Evolutionary conservation across 2,329 filamentous ascomycete genomes (phyloP).

Genomic region (Pseudocercospora macadamiae): DNA sequence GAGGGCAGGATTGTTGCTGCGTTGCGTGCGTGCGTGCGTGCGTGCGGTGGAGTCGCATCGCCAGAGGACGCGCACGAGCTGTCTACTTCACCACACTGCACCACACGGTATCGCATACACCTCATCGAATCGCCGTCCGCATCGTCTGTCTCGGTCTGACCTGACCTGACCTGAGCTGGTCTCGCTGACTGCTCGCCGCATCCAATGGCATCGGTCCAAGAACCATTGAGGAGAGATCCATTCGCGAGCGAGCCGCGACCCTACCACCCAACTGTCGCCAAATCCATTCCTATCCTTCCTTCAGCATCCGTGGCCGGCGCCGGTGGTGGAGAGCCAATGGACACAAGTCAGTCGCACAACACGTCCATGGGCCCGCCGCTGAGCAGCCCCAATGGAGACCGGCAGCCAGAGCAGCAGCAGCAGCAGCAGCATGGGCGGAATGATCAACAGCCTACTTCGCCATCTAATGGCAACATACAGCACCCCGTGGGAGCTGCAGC

Average conservation of each 20-base stretch:
- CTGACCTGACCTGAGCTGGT: no score
- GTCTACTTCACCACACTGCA: not conserved
- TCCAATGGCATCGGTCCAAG: constrained; percentile 49
- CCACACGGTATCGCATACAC: not conserved
- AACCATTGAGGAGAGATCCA: constrained; percentile 41
- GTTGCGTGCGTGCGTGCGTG: no score
- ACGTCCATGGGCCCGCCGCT: constrained; percentile 35
- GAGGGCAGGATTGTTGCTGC: not conserved
- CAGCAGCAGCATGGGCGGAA: constrained; percentile 24
- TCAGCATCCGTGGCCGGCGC: constrained; percentile 28
- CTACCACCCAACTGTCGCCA: constrained; percentile 28
- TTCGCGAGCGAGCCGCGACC: constrained; percentile 32
- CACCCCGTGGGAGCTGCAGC: constrained; percentile 62
- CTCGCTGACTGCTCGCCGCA: no score
- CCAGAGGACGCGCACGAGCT: not conserved
- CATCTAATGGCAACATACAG: constrained; percentile 45
- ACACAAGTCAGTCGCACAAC: constrained; percentile 30
- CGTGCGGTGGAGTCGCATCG: not conserved
- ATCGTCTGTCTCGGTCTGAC: no score
- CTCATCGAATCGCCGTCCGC: no score
- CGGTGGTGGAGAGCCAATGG: constrained; percentile 34
- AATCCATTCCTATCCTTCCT: constrained; percentile 36
- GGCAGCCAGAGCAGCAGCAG: constrained; percentile 26
- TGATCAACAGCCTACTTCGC: constrained; percentile 23
- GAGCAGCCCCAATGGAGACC: constrained; percentile 34